Evolutionary conservation across 2,329 filamentous ascomycete species (phyloP), one percentile per base, ranked within the genome.

Genomic region (Whalleya microplaca): DNA sequence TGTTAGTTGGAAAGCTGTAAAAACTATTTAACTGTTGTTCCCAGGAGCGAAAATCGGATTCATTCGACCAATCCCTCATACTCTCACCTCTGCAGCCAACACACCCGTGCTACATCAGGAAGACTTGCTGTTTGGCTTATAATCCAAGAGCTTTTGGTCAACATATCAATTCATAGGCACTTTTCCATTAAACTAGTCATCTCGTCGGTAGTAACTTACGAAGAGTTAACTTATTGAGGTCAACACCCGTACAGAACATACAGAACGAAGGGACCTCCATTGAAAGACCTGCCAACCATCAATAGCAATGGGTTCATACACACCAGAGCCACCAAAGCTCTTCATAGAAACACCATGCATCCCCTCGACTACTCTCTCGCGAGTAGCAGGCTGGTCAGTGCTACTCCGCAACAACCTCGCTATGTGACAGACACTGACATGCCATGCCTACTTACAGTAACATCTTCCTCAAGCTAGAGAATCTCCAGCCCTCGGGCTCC

Each of bases 391-490:
- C 73, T 93, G 89, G 88, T 90, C 75, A 69, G 81, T 72, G 10
- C 19, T 53, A 41, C 46, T n/a, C n/a, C n/a, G n/a, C n/a, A n/a
- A n/a, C n/a, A n/a, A n/a, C n/a, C n/a, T n/a, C n/a, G n/a, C n/a
- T n/a, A n/a, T n/a, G n/a, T n/a, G n/a, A n/a, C n/a, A n/a, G n/a
- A n/a, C n/a, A n/a, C n/a, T n/a, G n/a, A n/a, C n/a, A n/a, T n/a
- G n/a, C n/a, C n/a, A n/a, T n/a, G n/a, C n/a, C n/a, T n/a, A n/a
- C n/a, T n/a, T n/a, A n/a, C 58, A 82, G 90, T 78, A 87, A 89
- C 76, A 85, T 96, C 72, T 91, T 90, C 73, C 85, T 96, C 68
- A 96, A 96, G 73, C 84, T 95, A 60, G 91, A 96, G 67, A 91
- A 90, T 70, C 83, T 92, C 52, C 92, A 96, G 69, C 92, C 91